These are phyloP conservation scores for Stramenopiles sp. DNA, from an alignment of 352 stramenopile species.

Conservation along the genomic window DNA sequence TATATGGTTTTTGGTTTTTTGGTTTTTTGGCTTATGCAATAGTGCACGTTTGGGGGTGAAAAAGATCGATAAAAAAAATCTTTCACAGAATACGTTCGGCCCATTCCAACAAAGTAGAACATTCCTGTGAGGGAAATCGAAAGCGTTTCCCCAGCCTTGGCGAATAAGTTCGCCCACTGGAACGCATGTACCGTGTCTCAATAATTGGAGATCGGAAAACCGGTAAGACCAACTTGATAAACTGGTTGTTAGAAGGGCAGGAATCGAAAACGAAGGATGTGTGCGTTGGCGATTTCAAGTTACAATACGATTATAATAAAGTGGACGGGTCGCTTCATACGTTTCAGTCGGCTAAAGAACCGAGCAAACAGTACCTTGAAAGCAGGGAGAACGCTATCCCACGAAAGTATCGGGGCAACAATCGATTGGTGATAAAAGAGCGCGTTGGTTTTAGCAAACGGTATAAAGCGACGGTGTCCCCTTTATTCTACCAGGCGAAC, in stretches of 20 bases:
- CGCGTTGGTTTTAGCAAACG: not conserved
- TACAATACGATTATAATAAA: not conserved
- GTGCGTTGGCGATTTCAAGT: not conserved
- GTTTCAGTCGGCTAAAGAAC: not conserved
- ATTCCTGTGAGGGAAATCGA: too few species aligned
- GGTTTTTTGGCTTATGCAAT: too few species aligned
- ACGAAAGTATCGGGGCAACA: not conserved
- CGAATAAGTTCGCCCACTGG: too few species aligned
- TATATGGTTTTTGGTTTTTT: too few species aligned
- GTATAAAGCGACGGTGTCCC: not conserved
- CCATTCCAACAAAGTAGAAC: too few species aligned
- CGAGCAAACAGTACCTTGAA: not conserved
- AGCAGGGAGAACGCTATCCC: too few species aligned
- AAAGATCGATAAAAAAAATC: too few species aligned
- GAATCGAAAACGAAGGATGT: not conserved
- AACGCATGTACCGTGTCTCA: not conserved
- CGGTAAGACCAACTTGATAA: not conserved
- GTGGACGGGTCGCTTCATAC: not conserved
- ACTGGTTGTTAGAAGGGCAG: not conserved
- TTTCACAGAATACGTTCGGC: too few species aligned
- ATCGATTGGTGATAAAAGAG: not conserved
- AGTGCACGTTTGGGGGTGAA: too few species aligned
- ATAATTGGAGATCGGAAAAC: constrained; percentile 5
- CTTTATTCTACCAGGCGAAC: not conserved
- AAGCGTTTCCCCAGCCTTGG: too few species aligned